phyloP scores from a whole-genome alignment of 108 stramenopile genomes.

The Cyclotella baltica region DNA sequence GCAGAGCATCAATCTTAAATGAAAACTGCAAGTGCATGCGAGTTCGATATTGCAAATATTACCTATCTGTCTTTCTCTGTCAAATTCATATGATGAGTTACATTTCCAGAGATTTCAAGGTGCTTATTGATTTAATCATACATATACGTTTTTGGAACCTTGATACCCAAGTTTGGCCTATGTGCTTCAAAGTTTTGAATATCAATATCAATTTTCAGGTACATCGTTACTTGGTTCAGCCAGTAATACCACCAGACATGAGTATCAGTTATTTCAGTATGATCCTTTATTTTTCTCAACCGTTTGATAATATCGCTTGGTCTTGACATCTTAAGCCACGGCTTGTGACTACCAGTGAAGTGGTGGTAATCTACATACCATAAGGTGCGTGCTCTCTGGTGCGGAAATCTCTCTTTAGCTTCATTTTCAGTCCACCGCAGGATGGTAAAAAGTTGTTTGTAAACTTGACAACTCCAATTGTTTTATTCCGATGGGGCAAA shows the following conservation, averaged over 20 bases:
- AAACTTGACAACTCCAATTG: background rate
- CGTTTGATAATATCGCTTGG: background rate
- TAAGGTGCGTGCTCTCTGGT: constrained; percentile 42
- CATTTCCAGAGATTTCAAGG: background rate
- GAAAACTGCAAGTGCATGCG: too few relatives aligned
- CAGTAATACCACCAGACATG: constrained; percentile 5
- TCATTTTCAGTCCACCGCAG: background rate
- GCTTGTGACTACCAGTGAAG: constrained; percentile 57
- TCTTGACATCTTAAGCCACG: constrained; percentile 36
- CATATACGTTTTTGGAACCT: constrained; percentile 7
- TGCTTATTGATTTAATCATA: background rate
- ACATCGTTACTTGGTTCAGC: background rate
- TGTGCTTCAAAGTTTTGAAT: background rate
- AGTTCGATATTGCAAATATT: too few relatives aligned
- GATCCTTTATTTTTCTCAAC: background rate
- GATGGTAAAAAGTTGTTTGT: background rate
- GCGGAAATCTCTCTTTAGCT: background rate
- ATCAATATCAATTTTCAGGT: background rate
- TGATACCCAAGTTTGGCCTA: background rate
- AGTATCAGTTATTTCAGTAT: background rate
- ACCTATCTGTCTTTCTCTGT: too few relatives aligned
- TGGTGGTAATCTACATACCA: constrained; percentile 49
- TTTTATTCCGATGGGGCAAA: background rate
- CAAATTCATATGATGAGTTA: too few relatives aligned
- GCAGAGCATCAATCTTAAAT: too few relatives aligned